Evolutionary conservation across 164 flowering plant genomes (phyloP).

Genomic region (Echeveria elegans): DNA sequence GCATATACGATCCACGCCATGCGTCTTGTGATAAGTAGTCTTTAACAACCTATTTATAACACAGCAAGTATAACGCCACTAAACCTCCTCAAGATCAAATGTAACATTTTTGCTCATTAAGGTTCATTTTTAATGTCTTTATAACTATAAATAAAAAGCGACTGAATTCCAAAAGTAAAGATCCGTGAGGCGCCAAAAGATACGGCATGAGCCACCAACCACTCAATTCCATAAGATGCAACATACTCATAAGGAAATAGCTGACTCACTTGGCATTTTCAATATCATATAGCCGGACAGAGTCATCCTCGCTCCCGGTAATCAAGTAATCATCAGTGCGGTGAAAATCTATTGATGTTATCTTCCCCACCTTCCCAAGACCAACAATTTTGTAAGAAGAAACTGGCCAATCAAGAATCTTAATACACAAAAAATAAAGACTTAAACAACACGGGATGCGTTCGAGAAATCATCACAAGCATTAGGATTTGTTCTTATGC

Average conservation of each 20-base stretch:
- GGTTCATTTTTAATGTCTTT: neutral
- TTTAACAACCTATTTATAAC: conserved; percentile 57
- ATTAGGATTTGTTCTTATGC: no score
- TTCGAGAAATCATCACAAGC: no score
- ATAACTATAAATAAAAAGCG: neutral
- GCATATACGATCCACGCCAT: conserved; percentile 88
- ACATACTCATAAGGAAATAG: neutral
- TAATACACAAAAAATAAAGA: no score
- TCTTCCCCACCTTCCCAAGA: conserved; percentile 58
- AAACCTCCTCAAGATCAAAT: neutral
- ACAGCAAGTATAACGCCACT: neutral
- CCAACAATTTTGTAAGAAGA: neutral
- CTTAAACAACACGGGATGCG: no score
- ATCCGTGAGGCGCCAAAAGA: neutral
- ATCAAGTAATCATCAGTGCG: conserved; percentile 85
- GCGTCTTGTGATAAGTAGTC: conserved; percentile 90
- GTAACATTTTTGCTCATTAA: neutral
- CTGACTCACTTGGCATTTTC: conserved; percentile 71
- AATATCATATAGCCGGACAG: conserved; percentile 76
- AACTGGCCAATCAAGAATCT: neutral
- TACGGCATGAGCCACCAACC: neutral
- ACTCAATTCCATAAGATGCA: neutral
- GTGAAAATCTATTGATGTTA: conserved; percentile 85
- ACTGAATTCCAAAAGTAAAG: neutral
- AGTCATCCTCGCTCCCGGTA: conserved; percentile 89